Percentiles rank a stretch among this genome's conserved stretches.
phyloP scores from a whole-genome alignment of 169 alveolate species.

The Cryptosporidium felis region DNA sequence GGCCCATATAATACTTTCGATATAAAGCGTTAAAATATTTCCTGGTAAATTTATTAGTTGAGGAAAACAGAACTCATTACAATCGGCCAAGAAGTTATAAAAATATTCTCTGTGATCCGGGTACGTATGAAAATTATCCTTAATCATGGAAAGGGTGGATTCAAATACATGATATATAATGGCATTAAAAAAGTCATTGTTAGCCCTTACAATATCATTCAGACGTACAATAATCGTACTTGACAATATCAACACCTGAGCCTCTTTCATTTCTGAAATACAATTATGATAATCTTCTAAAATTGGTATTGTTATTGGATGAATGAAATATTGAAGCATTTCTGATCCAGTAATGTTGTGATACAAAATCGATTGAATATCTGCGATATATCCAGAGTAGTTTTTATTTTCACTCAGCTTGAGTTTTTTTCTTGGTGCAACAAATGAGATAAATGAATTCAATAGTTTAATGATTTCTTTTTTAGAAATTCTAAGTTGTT shows the following conservation, averaged over 20 bases:
- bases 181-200: conserved; percentile 81
- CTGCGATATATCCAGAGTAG: conserved; percentile 22
- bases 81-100: conserved; percentile 83
- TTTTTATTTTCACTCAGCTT: conserved; percentile 33
- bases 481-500: conserved; percentile 60
- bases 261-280: conserved; percentile 28
- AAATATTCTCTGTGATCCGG: conserved; percentile 91
- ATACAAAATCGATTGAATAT: conserved; percentile 11
- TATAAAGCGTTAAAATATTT: conserved; percentile 81
- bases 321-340: conserved; percentile 39
- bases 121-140: conserved; percentile 88
- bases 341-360: conserved; percentile 62
- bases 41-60: conserved; percentile 82
- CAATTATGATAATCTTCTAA: conserved; percentile 54
- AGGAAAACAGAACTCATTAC: conserved; percentile 82
- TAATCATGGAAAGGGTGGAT: conserved; percentile 88
- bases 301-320: conserved; percentile 38
- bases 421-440: conserved; percentile 61
- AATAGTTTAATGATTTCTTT: conserved; percentile 48
- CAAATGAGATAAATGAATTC: conserved; percentile 38
- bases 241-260: conserved; percentile 32
- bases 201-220: conserved; percentile 28
- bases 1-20: conserved; percentile 89
- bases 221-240: conserved; percentile 35
- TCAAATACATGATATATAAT: conserved; percentile 86